phyloP scores from a whole-genome alignment of 352 stramenopile species.

The Thraustotheca clavata region DNA sequence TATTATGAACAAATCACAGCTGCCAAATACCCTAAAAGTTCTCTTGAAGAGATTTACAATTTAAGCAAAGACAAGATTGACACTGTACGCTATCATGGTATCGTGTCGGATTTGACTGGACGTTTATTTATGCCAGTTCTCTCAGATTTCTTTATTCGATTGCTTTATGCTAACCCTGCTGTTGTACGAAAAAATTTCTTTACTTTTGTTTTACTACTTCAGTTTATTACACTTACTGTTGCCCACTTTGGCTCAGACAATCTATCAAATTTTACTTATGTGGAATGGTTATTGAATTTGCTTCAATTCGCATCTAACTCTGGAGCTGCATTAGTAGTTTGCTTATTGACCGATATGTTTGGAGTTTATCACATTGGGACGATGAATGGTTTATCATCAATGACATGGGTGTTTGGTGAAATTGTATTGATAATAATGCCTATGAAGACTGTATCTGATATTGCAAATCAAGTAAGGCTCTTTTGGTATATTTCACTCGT shows the following conservation, averaged over 20 bases:
- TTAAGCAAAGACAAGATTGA: neutral
- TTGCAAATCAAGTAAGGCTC: neutral
- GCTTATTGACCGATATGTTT: constrained; percentile 7
- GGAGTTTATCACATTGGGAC: neutral
- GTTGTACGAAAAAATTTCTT: constrained; percentile 10
- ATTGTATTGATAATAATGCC: neutral
- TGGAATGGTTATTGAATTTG: neutral
- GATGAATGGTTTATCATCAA: neutral
- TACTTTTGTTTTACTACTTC: neutral
- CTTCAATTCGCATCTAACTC: neutral
- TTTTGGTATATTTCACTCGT: neutral
- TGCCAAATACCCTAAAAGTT: neutral
- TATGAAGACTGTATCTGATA: neutral
- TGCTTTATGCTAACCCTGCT: constrained; percentile 16
- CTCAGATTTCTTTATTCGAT: constrained; percentile 13
- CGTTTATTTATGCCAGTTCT: neutral
- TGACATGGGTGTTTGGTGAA: neutral
- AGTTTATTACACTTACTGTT: neutral
- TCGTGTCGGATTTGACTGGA: neutral
- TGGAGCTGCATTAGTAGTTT: neutral
- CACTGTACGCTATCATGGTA: neutral
- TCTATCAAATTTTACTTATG: neutral
- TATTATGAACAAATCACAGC: neutral
- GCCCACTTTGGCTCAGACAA: neutral
- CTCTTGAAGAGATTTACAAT: neutral